Base-by-base conservation (phyloP, 2,329 filamentous ascomycete genomes). In the Botryotinia narcissicola region DNA sequence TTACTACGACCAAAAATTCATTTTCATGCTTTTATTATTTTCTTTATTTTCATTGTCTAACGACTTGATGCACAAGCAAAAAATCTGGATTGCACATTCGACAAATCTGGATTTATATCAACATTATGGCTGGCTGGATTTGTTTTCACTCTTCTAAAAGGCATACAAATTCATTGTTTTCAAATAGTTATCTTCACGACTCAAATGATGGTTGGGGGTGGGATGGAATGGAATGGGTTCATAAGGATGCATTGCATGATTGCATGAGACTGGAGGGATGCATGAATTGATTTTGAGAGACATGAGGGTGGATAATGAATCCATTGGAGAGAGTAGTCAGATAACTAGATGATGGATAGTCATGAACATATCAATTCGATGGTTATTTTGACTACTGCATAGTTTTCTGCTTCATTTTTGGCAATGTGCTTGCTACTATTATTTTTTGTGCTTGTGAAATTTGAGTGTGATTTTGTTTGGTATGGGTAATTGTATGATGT, bases 131-230 rank as follows among this genome's bases (percentile, higher is more conserved):
- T 60, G 69, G 69, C 69, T 62, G 57, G 70, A 72, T 67, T 66
- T 62, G 69, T 51, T 69, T 57, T 69, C 46, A 46, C 59, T 60
- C 46, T 62, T 71, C 29, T 62, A 25, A 60, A 71, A 46, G 42
- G 57, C 18, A 72, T 59, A 66, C 61, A 64, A 72, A 67, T 67
- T 73, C 71, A 70, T 40, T 74, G 71, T 74, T 74, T 74, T 74
- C 73, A 74, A 74, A 54, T 74, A 74, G 73, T 64, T 67, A 68
- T 63, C 57, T 67, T 72, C 57, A 40, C 69, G 60, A 71, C 59
- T 71, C 59, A 32, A 51, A 66, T 67, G 70, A 72, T 54, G 70
- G 70, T 72, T 59, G 70, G 62, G 51, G 48, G 54, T 59, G 70
- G 61, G 62, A 72, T 68, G 70, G 70, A 59, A 63, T 54, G 48